Conservation (phyloP, 495 filamentous ascomycete species). For the Talaromyces wortmannii region DNA sequence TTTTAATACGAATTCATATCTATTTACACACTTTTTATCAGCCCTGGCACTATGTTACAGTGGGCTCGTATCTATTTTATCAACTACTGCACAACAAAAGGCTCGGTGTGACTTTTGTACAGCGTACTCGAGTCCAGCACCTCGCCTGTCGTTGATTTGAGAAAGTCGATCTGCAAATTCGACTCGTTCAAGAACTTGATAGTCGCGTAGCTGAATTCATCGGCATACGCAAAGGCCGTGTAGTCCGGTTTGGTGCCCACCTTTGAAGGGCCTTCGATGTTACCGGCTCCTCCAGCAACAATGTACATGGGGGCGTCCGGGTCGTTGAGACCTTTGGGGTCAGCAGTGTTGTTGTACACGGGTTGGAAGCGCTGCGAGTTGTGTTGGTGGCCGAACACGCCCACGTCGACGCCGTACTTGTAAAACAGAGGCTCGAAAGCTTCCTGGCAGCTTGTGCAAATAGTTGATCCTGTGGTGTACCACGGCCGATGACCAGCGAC, state of each 20-base stretch:
- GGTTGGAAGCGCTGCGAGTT: constrained; percentile 44
- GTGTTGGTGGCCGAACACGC: constrained; percentile 55
- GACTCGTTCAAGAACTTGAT: constrained; percentile 25
- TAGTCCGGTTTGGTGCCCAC: constrained; percentile 33
- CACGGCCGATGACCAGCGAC: constrained; percentile 56
- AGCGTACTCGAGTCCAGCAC: constrained; percentile 44
- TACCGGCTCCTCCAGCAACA: constrained; percentile 37
- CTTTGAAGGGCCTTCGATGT: constrained; percentile 34
- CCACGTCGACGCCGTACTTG: constrained; percentile 55
- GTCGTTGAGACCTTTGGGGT: constrained; percentile 40
- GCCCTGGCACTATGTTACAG: too few relatives aligned
- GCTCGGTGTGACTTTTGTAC: constrained; percentile 41
- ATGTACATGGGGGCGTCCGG: constrained; percentile 53
- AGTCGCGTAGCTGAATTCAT: constrained; percentile 46
- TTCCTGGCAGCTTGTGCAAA: constrained; percentile 44
- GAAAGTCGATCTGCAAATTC: constrained; percentile 32
- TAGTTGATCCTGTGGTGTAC: constrained; percentile 35
- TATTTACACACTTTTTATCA: too few relatives aligned
- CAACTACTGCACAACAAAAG: constrained; percentile 42
- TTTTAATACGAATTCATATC: not conserved
- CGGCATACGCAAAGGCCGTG: constrained; percentile 48
- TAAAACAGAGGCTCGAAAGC: constrained; percentile 54
- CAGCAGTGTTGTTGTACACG: constrained; percentile 32
- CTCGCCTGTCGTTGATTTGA: constrained; percentile 40
- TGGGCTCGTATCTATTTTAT: not conserved